Evolutionary conservation across 148 eudicot species (phyloP), one percentile per base, ranked within the genome.

Genomic region (Persicaria maculosa): DNA sequence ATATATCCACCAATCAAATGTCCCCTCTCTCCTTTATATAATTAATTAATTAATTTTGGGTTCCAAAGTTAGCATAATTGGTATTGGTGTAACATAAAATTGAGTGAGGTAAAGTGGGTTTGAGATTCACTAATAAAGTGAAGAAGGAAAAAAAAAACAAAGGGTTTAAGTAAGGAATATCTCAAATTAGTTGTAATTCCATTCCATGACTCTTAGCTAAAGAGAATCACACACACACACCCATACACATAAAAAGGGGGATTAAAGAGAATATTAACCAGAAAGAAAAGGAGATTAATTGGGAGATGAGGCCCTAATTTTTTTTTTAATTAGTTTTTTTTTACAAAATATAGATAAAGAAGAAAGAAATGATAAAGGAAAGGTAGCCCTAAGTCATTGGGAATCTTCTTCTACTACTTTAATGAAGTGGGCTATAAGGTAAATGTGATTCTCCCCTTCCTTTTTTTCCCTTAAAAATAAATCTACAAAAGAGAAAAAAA

Each of bases 1-100:
- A 31, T 31, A 31, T 31, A 31, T 43, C 70, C 17, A 65, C 47
- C 44, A 65, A 65, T 45, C 47, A 65, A 65, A 62, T 10, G 0
- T 65, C 6, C 5, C 17, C 12, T 48, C 11, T 48, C 52, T 48
- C 12, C 12, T 48, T 48, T 48, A 48, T 48, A 6, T 4, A 12
- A 36, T 40, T 36, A 31, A 31, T 36, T 36, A 36, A 65, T 65
- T 14, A 40, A 65, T 65, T 81, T 83, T 36, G 80, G 80, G 85
- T 83, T 84, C 77, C 78, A 75, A 85, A 86, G 84, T 84, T 82
- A 78, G 86, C 80, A 77, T 80, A 84, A 81, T 79, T 83, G 75
- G 77, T 78, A 65, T 65, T 65, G 45, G 69, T 70, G 73, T 47
- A 46, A 47, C 73, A 17, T 74, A 78, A 77, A 55, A 81, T 74